Conservation (phyloP, 768 basidiomycete species). For the Leccinum arenicola region DNA sequence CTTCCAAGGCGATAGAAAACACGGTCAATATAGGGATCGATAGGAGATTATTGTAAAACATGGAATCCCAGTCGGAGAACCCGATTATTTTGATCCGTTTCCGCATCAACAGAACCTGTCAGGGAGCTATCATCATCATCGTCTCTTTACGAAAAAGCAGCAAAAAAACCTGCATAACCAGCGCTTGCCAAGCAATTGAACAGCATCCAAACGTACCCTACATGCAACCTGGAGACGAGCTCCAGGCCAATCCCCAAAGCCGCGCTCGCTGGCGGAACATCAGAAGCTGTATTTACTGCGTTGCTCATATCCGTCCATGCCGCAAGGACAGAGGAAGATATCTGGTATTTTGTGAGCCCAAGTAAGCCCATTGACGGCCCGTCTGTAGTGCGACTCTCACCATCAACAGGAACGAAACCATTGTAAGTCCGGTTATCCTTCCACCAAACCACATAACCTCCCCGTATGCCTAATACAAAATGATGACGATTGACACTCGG, state of each 20-base stretch:
- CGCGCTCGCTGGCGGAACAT: conserved; percentile 25
- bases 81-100: conserved; percentile 94
- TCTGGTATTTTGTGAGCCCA: conserved; percentile 40
- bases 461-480: conserved; percentile 75
- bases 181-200: conserved; percentile 89
- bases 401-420: conserved; percentile 91
- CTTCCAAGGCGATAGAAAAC: conserved; percentile 81
- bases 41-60: conserved; percentile 97
- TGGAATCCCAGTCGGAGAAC: conserved; percentile 97
- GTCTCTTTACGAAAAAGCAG: background rate
- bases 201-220: conserved; percentile 97
- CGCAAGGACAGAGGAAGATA: conserved; percentile 92
- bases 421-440: conserved; percentile 79
- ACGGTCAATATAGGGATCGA: conserved; percentile 87
- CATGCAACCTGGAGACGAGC: conserved; percentile 52
- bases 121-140: background rate
- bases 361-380: background rate
- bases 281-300: conserved; percentile 29
- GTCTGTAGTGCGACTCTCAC: conserved; percentile 37
- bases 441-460: conserved; percentile 98
- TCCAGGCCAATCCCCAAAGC: conserved; percentile 29
- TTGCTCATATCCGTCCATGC: conserved; percentile 84
- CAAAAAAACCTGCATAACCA: conserved; percentile 64
- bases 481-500: background rate
- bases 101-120: conserved; percentile 90